Percentiles rank a stretch among this genome's conserved stretches.
Evolutionary conservation across 805 yeast species (phyloP).

Genomic region (Priceomyces castillae): DNA sequence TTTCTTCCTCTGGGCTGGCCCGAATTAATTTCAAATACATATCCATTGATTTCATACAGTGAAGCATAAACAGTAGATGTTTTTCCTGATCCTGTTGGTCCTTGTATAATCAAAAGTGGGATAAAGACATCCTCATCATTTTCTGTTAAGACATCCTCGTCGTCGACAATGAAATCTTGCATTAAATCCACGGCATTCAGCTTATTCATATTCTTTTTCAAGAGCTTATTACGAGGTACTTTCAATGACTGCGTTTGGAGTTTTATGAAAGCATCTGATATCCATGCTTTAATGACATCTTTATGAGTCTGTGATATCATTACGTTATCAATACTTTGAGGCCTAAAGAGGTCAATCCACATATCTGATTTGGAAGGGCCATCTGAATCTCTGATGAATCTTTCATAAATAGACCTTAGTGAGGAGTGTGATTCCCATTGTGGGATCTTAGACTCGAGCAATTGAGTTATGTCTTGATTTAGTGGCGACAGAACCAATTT

Average conservation of each 20-base stretch:
- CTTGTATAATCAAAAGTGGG: conserved; percentile 65
- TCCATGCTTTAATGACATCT: conserved; percentile 35
- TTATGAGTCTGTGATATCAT: conserved; percentile 27
- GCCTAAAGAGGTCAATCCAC: conserved; percentile 49
- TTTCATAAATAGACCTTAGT: conserved; percentile 9
- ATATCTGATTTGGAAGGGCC: conserved; percentile 6
- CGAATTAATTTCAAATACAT: conserved; percentile 77
- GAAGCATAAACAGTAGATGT: conserved; percentile 70
- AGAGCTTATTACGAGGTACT: conserved; percentile 29
- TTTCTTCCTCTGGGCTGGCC: conserved; percentile 71
- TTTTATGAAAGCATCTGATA: conserved; percentile 35
- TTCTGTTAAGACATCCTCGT: conserved; percentile 8
- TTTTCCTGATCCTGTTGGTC: conserved; percentile 76
- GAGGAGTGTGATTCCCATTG: conserved; percentile 7
- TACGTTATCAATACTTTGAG: conserved; percentile 31
- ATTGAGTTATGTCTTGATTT: not conserved
- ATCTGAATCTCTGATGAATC: conserved; percentile 4
- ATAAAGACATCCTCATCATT: conserved; percentile 43
- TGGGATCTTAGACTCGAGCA: conserved; percentile 11
- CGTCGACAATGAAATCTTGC: conserved; percentile 41
- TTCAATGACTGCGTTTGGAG: conserved; percentile 29
- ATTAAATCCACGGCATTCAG: conserved; percentile 14
- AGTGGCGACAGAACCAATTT: not conserved
- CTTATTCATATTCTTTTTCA: conserved; percentile 22
- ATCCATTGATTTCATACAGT: conserved; percentile 59